Evolutionary conservation across 2,329 filamentous ascomycete species (phyloP), one percentile per base, ranked within the genome.

Genomic region (Ascochyta koolunga): DNA sequence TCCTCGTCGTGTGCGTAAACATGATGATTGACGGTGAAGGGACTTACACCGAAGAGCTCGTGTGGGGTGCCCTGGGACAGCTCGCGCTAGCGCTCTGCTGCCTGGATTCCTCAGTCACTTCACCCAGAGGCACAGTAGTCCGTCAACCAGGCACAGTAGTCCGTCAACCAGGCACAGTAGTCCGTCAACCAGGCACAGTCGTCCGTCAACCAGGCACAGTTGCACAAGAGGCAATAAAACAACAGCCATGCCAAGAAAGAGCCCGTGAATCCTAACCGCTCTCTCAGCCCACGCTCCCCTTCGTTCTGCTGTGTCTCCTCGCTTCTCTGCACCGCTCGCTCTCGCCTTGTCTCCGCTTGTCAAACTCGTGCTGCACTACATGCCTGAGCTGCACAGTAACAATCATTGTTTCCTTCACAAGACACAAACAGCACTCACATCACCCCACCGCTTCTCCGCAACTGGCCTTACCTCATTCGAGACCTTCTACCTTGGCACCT

Each of bases 61-160:
- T 48, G 44, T 33, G 50, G 50, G 50, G 50, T 39, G 11, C 24
- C n/a, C 29, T 24, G 11, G 19, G 7, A 8, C 1, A 42, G 21
- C 18, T 29, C 27, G 22, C 51, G 46, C 57, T 53, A 53, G 38
- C 43, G 39, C 37, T 50, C 51, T 60, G 54, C 52, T 62, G 62
- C 62, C 64, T 65, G 53, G 60, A 60, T 48, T 50, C 42, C 5
- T 33, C 27, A 29, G 42, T 54, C 33, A 37, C 36, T 53, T 48
- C 47, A 47, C 54, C 41, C 8, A 29, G 33, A 50, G 39, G 22
- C 36, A 42, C 50, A 53, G 35, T 41, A 36, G 29, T 31, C 43
- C 19, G 10, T 25, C 50, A 46, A 11, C 27, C 27, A 15, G 27
- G 27, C 27, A 31, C 27, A 31, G 27, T 31, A 5, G 9, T 29